Conservation (phyloP, 805 yeast genomes). For the Yarrowia deformans region DNA sequence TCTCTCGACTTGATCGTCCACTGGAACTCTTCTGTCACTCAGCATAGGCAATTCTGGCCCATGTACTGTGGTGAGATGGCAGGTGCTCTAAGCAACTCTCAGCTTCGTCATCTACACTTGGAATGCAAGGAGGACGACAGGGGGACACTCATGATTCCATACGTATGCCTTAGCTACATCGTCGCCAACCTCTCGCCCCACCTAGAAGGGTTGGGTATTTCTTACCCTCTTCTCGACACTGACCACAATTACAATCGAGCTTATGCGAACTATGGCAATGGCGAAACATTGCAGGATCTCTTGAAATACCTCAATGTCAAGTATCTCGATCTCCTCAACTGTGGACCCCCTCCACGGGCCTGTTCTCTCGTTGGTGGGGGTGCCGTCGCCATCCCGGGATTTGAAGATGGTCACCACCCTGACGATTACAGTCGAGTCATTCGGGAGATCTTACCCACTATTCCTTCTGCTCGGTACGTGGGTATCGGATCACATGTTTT, state of each 20-base stretch:
- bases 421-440: constrained; percentile 37
- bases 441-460: constrained; percentile 43
- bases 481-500: constrained; percentile 33
- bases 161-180: constrained; percentile 28
- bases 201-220: constrained; percentile 21
- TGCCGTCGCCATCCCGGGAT: constrained; percentile 25
- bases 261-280: constrained; percentile 26
- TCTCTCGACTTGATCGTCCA: constrained; percentile 26
- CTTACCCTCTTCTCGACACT: constrained; percentile 22
- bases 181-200: constrained; percentile 26
- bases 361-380: constrained; percentile 33
- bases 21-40: constrained; percentile 21
- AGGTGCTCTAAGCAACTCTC: constrained; percentile 21
- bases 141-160: constrained; percentile 32
- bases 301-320: constrained; percentile 14
- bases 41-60: constrained; percentile 21
- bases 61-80: constrained; percentile 34
- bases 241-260: constrained; percentile 34
- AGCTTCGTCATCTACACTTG: constrained; percentile 18
- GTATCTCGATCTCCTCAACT: constrained; percentile 28
- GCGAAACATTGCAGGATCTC: constrained; percentile 27
- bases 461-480: constrained; percentile 41
- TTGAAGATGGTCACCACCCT: constrained; percentile 42
- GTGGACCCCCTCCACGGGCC: constrained; percentile 28
- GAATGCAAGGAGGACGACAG: constrained; percentile 33